Percentiles rank a stretch among this genome's conserved stretches.
Conservation (phyloP, 2,329 filamentous ascomycete genomes). For the Colletotrichum plurivorum region DNA sequence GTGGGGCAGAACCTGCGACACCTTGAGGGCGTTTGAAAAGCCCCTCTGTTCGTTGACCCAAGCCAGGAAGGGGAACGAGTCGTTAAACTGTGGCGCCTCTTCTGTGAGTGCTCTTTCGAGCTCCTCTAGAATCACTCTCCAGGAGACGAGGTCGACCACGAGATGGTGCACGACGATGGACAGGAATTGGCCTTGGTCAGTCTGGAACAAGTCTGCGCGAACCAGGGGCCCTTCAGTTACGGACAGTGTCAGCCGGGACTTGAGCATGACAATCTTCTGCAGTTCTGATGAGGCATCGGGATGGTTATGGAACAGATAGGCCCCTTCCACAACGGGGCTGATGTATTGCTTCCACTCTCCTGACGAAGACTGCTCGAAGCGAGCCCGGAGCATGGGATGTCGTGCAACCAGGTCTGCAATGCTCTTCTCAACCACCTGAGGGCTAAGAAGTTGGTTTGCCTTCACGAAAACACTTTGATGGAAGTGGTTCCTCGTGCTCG, state of each 20-base stretch:
- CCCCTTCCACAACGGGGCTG: not conserved
- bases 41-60: slow-evolving; percentile 3
- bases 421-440: not conserved
- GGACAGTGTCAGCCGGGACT: slow-evolving; percentile 23
- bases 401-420: slow-evolving; percentile 16
- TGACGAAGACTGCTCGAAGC: not conserved
- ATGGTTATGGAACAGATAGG: slow-evolving; percentile 4
- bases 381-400: slow-evolving; percentile 33
- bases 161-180: slow-evolving; percentile 54
- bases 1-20: slow-evolving; percentile 6
- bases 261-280: slow-evolving; percentile 6
- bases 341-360: slow-evolving; percentile 24
- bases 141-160: slow-evolving; percentile 61
- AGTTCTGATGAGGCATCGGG: not conserved
- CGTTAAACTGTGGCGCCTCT: not conserved
- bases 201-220: slow-evolving; percentile 40
- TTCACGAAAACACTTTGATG: slow-evolving; percentile 25
- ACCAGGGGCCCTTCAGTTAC: slow-evolving; percentile 41
- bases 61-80: slow-evolving; percentile 3
- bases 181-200: slow-evolving; percentile 42
- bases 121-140: slow-evolving; percentile 60
- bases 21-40: not conserved
- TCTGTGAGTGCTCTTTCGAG: slow-evolving; percentile 48
- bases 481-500: slow-evolving; percentile 11
- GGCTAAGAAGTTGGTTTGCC: not conserved